Conservation (phyloP, 352 stramenopile genomes). For the Aphanomyces euteiches region DNA sequence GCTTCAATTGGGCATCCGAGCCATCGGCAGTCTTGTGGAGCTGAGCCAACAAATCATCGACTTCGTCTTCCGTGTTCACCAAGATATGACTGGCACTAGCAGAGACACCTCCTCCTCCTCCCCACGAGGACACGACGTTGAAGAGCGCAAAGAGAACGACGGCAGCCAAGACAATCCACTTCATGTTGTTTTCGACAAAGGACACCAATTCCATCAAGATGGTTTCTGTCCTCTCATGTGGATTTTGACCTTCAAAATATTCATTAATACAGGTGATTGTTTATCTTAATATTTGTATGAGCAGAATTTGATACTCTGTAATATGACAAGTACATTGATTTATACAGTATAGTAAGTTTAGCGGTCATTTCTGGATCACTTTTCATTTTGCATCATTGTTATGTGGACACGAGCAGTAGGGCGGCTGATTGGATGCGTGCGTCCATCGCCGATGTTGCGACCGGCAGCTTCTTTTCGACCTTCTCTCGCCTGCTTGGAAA, state of each 20-base stretch:
- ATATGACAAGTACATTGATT: too few species aligned
- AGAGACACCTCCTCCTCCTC: slow-evolving; percentile 35
- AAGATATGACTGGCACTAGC: slow-evolving; percentile 77
- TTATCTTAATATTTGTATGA: not conserved
- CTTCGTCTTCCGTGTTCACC: slow-evolving; percentile 54
- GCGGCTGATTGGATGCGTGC: not conserved
- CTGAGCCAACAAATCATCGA: slow-evolving; percentile 49
- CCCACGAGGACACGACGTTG: slow-evolving; percentile 28
- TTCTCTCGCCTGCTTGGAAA: not conserved
- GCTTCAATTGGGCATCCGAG: slow-evolving; percentile 43
- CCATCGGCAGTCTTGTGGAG: slow-evolving; percentile 45
- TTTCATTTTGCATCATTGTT: too few species aligned
- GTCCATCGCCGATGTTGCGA: not conserved
- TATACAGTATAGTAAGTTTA: too few species aligned
- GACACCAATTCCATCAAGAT: slow-evolving; percentile 7
- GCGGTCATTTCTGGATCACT: too few species aligned
- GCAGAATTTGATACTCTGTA: too few species aligned
- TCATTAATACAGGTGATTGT: not conserved
- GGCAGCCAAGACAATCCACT: slow-evolving; percentile 39
- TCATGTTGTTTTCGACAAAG: slow-evolving; percentile 19
- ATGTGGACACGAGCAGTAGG: slow-evolving; percentile 5
- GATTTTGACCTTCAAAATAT: not conserved
- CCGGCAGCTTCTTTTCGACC: not conserved
- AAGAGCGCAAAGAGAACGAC: slow-evolving; percentile 40
- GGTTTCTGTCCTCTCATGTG: not conserved